Evolutionary conservation across 129 eudicot genomes (phyloP).

Genomic region (Daucus carota): DNA sequence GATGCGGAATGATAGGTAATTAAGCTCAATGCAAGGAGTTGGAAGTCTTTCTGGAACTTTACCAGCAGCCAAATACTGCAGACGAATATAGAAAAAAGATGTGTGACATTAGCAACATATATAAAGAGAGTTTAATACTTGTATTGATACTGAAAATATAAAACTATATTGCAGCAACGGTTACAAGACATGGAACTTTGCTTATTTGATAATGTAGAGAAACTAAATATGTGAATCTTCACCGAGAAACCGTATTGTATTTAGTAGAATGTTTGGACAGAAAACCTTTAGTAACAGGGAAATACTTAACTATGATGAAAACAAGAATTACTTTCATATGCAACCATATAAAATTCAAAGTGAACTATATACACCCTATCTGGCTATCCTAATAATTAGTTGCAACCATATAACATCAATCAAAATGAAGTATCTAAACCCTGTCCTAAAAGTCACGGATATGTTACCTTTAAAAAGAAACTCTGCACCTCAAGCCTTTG

Average conservation of each 20-base stretch:
- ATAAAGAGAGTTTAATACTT: background rate
- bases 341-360: background rate
- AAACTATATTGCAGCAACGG: background rate
- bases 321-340: background rate
- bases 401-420: background rate
- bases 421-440: background rate
- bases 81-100: background rate
- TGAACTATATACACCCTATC: background rate
- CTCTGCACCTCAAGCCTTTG: constrained; percentile 84
- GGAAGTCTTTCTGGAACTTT: constrained; percentile 67
- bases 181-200: background rate
- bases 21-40: constrained; percentile 53
- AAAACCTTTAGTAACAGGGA: background rate
- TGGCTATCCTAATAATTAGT: background rate
- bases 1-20: constrained; percentile 65
- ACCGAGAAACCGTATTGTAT: background rate
- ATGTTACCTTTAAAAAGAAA: constrained; percentile 72
- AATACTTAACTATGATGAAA: background rate
- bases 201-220: background rate
- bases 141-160: background rate
- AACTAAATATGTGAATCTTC: background rate
- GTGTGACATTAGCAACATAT: background rate
- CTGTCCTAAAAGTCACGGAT: background rate
- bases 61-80: constrained; percentile 73
- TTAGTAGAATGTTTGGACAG: background rate